Conservation (phyloP, 768 basidiomycete species). For the Tricholoma matsutake region DNA sequence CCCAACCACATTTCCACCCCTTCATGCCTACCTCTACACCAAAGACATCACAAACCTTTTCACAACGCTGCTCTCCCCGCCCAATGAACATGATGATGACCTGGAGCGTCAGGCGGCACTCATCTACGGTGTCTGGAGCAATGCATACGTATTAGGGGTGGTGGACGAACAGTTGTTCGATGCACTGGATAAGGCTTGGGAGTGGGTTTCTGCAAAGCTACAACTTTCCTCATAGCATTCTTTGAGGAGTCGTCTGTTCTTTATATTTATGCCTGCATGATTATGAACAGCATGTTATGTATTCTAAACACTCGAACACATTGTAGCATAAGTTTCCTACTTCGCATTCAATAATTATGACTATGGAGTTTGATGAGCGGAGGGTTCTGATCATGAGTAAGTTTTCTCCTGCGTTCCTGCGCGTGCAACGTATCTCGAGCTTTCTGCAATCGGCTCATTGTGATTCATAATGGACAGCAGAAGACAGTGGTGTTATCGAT, state of each 20-base stretch:
- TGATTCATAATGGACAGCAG: too few species aligned
- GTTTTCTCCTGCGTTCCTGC: too few species aligned
- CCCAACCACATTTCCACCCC: slow-evolving; percentile 45
- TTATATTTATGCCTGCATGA: neutral
- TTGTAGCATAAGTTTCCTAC: neutral
- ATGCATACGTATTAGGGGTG: slow-evolving; percentile 48
- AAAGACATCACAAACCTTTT: slow-evolving; percentile 39
- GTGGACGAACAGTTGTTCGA: slow-evolving; percentile 45
- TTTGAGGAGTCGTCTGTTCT: neutral
- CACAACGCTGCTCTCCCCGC: slow-evolving; percentile 30
- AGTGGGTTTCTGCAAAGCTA: slow-evolving; percentile 8
- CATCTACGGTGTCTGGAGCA: slow-evolving; percentile 47
- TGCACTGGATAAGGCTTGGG: slow-evolving; percentile 49
- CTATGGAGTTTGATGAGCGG: neutral
- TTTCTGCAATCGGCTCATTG: too few species aligned
- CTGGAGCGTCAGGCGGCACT: slow-evolving; percentile 10
- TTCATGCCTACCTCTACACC: slow-evolving; percentile 51
- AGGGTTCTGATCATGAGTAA: neutral
- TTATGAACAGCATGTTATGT: neutral
- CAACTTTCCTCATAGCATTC: slow-evolving; percentile 13
- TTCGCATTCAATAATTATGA: neutral
- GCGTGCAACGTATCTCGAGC: neutral
- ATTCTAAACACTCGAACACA: neutral
- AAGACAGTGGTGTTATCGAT: neutral
- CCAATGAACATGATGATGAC: neutral